A percentile compares a stretch with the other conserved stretches of the same genome.
Conservation (phyloP, 768 basidiomycete genomes). For the Pisolithus tinctorius region DNA sequence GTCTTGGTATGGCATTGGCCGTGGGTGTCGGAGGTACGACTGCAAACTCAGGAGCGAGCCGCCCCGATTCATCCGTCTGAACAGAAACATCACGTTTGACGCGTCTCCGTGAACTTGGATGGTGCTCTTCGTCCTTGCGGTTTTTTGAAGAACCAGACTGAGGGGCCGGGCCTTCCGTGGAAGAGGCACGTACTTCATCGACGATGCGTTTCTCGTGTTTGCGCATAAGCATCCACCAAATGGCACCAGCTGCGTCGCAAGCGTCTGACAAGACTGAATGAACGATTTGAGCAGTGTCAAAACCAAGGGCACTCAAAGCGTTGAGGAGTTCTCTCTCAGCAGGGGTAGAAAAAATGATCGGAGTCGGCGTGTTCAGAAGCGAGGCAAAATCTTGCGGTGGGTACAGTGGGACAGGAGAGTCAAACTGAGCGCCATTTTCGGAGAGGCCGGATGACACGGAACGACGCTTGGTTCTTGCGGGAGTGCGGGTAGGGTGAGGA, state of each 20-base stretch:
- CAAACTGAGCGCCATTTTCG: slow-evolving; percentile 45
- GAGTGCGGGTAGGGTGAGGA: slow-evolving; percentile 75
- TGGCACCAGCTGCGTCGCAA: slow-evolving; percentile 83
- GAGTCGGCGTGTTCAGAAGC: slow-evolving; percentile 56
- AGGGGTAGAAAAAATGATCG: slow-evolving; percentile 83
- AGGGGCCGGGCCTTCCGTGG: slow-evolving; percentile 14
- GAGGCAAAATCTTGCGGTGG: slow-evolving; percentile 52
- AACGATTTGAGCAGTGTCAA: slow-evolving; percentile 93
- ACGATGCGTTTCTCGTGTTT: slow-evolving; percentile 61
- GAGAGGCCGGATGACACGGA: slow-evolving; percentile 88
- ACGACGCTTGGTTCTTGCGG: slow-evolving; percentile 90
- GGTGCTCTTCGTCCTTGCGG: slow-evolving; percentile 21
- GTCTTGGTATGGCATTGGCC: slow-evolving; percentile 30
- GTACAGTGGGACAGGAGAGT: slow-evolving; percentile 36
- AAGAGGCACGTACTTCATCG: slow-evolving; percentile 26
- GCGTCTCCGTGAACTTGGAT: slow-evolving; percentile 16
- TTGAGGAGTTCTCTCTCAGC: slow-evolving; percentile 78
- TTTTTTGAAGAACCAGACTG: slow-evolving; percentile 20
- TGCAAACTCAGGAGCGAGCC: slow-evolving; percentile 53
- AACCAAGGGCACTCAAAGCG: slow-evolving; percentile 64
- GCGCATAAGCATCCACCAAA: slow-evolving; percentile 95
- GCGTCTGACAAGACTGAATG: slow-evolving; percentile 90
- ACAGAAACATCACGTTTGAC: slow-evolving; percentile 27
- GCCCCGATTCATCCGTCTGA: slow-evolving; percentile 39
- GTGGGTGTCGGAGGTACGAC: slow-evolving; percentile 79